A percentile compares a stretch with the other conserved stretches of the same genome.
These are phyloP conservation scores for Paraconiothyrium sp. DNA, from an alignment of 2,329 filamentous ascomycete genomes.

Conservation along the genomic window DNA sequence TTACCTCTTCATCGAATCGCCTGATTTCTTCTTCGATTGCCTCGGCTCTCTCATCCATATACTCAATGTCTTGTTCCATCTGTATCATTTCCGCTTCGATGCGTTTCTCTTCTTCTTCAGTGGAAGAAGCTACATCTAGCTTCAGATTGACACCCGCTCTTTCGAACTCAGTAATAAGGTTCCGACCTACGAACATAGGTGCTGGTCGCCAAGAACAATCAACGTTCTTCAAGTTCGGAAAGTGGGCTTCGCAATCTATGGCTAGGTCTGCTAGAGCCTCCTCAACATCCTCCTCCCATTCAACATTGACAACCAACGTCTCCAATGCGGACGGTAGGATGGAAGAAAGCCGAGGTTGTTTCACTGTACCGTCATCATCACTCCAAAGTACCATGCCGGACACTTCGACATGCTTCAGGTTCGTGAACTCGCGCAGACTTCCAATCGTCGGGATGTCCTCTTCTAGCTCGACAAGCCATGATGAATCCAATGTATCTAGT, in stretches of 20 bases:
- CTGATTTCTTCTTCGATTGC: not conserved
- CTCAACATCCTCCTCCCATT: slow-evolving; percentile 32
- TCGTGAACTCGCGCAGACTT: slow-evolving; percentile 22
- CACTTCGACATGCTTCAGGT: slow-evolving; percentile 25
- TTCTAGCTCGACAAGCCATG: slow-evolving; percentile 21
- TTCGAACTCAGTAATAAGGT: slow-evolving; percentile 9
- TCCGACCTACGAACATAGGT: slow-evolving; percentile 1
- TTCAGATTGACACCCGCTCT: not conserved
- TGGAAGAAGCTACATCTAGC: not conserved
- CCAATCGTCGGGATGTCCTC: slow-evolving; percentile 21
- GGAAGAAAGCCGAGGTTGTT: slow-evolving; percentile 16
- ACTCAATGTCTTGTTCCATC: not conserved
- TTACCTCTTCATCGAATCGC: not conserved
- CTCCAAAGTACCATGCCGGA: slow-evolving; percentile 29
- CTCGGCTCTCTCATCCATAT: not conserved
- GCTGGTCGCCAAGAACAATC: slow-evolving; percentile 25
- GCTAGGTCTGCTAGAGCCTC: slow-evolving; percentile 16
- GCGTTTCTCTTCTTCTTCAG: not conserved
- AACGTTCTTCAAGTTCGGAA: slow-evolving; percentile 20
- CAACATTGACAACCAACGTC: slow-evolving; percentile 22
- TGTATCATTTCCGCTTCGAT: not conserved
- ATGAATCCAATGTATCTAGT: slow-evolving; percentile 23
- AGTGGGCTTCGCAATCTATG: slow-evolving; percentile 11
- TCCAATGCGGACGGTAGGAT: slow-evolving; percentile 27
- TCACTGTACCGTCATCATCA: slow-evolving; percentile 11